Evolutionary conservation across 1,284 basidiomycete genomes (phyloP).

Genomic region (Irpex sp.): DNA sequence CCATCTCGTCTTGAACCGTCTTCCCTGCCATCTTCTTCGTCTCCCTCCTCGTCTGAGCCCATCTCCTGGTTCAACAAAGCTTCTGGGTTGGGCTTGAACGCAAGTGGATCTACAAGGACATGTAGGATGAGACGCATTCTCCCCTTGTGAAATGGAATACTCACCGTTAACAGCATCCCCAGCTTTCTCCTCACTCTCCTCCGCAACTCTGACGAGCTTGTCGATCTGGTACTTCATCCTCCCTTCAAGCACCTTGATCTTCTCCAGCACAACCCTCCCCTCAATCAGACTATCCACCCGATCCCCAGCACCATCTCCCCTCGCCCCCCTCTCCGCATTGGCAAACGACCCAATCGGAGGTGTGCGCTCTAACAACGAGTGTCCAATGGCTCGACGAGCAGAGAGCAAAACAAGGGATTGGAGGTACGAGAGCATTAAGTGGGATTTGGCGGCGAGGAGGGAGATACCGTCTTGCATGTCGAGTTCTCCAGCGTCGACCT

Average conservation of each 20-base stretch:
- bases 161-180: conserved; percentile 65
- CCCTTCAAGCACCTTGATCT: conserved; percentile 75
- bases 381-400: conserved; percentile 63
- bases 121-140: not conserved
- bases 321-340: conserved; percentile 41
- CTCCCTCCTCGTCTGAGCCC: conserved; percentile 30
- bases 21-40: conserved; percentile 30
- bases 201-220: conserved; percentile 78
- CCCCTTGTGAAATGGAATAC: conserved; percentile 12
- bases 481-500: conserved; percentile 39
- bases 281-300: conserved; percentile 73
- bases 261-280: conserved; percentile 74
- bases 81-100: conserved; percentile 87
- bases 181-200: conserved; percentile 51
- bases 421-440: conserved; percentile 83
- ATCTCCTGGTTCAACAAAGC: conserved; percentile 47
- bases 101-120: conserved; percentile 67
- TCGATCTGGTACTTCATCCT: conserved; percentile 95
- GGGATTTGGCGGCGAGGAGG: conserved; percentile 85
- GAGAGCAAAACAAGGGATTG: conserved; percentile 82
- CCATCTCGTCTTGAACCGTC: conserved; percentile 37
- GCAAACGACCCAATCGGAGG: conserved; percentile 54
- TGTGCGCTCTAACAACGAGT: conserved; percentile 51
- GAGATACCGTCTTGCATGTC: conserved; percentile 84
- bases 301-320: conserved; percentile 61